Evolutionary conservation across 1,139 yeast species (phyloP).

Genomic region (Yamadazyma spencermartinsiae): DNA sequence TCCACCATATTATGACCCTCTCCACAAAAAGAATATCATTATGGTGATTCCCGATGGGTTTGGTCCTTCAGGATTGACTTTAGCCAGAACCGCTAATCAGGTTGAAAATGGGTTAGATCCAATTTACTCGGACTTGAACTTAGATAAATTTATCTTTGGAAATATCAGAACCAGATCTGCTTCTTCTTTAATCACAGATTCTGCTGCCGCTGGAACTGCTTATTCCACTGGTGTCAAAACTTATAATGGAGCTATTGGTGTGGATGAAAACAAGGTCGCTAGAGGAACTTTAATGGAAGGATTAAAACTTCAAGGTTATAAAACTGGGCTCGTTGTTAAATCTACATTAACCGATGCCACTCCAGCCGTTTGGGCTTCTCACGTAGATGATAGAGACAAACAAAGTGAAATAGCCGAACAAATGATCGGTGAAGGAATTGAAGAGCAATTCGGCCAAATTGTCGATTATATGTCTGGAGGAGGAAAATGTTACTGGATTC

Average conservation of each 20-base stretch:
- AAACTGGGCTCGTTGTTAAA: conserved; percentile 84
- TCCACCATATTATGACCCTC: conserved; percentile 6
- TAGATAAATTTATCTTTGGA: conserved; percentile 73
- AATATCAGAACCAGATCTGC: conserved; percentile 76
- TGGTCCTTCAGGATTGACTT: conserved; percentile 81
- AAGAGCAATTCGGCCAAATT: not conserved
- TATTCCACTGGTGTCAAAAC: conserved; percentile 77
- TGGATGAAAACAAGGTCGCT: conserved; percentile 58
- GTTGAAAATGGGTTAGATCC: conserved; percentile 22
- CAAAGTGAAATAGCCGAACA: conserved; percentile 80
- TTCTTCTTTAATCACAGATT: conserved; percentile 74
- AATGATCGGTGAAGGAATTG: conserved; percentile 44
- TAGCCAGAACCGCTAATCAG: conserved; percentile 73
- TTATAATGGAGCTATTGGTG: conserved; percentile 85
- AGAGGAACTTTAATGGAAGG: conserved; percentile 87
- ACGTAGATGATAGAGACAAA: conserved; percentile 62
- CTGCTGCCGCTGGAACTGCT: conserved; percentile 95
- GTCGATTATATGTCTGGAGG: conserved; percentile 89
- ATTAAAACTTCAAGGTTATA: conserved; percentile 71
- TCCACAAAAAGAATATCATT: conserved; percentile 52
- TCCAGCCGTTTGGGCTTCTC: conserved; percentile 79
- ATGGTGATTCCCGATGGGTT: conserved; percentile 91
- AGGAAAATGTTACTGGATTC: conserved; percentile 77
- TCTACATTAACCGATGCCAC: conserved; percentile 65
- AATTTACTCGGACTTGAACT: conserved; percentile 43